These are phyloP conservation scores for Talaromyces sp. DNA, from an alignment of 2,329 filamentous ascomycete genomes.

Conservation along the genomic window DNA sequence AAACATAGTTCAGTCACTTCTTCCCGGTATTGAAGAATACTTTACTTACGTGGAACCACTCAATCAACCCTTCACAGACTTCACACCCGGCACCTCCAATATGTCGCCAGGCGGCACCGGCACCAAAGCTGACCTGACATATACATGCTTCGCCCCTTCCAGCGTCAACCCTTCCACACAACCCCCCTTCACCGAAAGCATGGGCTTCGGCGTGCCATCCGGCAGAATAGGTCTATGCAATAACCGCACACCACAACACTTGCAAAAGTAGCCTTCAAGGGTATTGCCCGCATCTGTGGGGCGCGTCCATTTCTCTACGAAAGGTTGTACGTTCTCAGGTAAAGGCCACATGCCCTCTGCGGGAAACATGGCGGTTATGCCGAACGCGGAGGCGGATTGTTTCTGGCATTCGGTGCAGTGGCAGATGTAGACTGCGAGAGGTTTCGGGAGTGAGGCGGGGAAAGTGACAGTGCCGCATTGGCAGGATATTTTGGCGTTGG, in stretches of 20 bases:
- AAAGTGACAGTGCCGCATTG: conserved; percentile 64
- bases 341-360: background rate
- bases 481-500: conserved; percentile 49
- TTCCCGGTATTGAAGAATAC: background rate
- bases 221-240: background rate
- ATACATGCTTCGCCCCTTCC: background rate
- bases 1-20: background rate
- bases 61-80: background rate
- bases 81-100: background rate
- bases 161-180: background rate
- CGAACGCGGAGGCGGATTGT: conserved; percentile 56
- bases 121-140: background rate
- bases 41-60: background rate
- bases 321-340: background rate
- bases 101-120: background rate
- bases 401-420: conserved; percentile 65
- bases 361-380: conserved; percentile 12
- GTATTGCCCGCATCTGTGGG: background rate
- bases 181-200: background rate
- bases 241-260: background rate
- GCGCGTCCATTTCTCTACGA: background rate
- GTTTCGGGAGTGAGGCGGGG: conserved; percentile 57
- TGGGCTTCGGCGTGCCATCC: background rate
- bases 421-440: conserved; percentile 66
- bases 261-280: background rate